Conservation (phyloP, 805 yeast species). For the Candida glaebosa region DNA sequence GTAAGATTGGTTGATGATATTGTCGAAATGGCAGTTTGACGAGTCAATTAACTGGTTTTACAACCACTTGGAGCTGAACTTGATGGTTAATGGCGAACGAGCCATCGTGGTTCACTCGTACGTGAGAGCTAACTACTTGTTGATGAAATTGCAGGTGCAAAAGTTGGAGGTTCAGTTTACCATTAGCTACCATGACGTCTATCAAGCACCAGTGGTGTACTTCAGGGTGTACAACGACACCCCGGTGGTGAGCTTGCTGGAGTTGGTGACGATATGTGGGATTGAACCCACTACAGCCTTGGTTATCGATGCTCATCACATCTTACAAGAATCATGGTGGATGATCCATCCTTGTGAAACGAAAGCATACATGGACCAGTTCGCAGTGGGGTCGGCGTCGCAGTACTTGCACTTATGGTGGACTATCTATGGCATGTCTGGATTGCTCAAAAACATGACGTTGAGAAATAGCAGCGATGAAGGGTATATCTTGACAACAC, state of each 20-base stretch:
- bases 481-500: too few relatives aligned
- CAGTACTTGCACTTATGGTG: slow-evolving; percentile 22
- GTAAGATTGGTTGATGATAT: too few relatives aligned
- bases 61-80: slow-evolving; percentile 10
- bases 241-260: neutral
- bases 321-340: slow-evolving; percentile 17
- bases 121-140: slow-evolving; percentile 1
- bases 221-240: slow-evolving; percentile 16
- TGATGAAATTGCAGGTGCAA: neutral
- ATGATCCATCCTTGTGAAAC: slow-evolving; percentile 33
- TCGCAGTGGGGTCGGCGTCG: slow-evolving; percentile 7
- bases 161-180: slow-evolving; percentile 18
- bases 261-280: neutral
- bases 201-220: slow-evolving; percentile 27
- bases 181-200: slow-evolving; percentile 26
- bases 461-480: neutral
- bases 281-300: slow-evolving; percentile 2
- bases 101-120: slow-evolving; percentile 10
- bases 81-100: slow-evolving; percentile 1
- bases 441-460: slow-evolving; percentile 1
- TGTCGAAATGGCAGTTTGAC: too few relatives aligned
- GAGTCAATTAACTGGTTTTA: neutral
- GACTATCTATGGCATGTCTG: slow-evolving; percentile 18
- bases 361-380: slow-evolving; percentile 11
- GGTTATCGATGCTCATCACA: slow-evolving; percentile 13